Percentiles rank a stretch among this genome's conserved stretches.
Evolutionary conservation across 2,329 filamentous ascomycete genomes (phyloP).

Genomic region (Diaporthe batatas): DNA sequence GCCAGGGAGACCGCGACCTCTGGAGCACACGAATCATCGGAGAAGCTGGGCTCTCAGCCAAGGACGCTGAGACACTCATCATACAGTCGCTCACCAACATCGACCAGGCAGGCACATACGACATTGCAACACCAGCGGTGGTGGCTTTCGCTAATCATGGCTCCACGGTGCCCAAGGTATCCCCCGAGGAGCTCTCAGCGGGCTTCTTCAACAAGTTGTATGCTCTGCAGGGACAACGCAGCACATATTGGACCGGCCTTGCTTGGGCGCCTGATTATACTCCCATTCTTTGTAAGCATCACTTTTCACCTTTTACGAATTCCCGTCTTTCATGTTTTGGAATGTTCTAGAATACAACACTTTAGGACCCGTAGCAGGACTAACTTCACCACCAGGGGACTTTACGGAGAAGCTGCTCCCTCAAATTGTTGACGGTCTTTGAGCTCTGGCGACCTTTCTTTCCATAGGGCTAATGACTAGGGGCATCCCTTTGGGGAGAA

Average conservation of each 20-base stretch:
- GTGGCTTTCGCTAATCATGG: constrained; percentile 32
- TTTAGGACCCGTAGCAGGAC: too few species aligned
- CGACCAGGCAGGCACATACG: constrained; percentile 27
- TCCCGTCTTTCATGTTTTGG: too few species aligned
- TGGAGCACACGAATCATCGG: constrained; percentile 22
- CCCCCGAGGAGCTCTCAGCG: constrained; percentile 9
- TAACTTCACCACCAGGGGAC: too few species aligned
- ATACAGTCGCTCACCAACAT: constrained; percentile 9
- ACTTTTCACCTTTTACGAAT: too few species aligned
- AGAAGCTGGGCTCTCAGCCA: background rate
- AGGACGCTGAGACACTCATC: constrained; percentile 11
- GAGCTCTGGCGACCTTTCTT: background rate
- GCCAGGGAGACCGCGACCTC: constrained; percentile 10
- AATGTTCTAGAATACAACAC: too few species aligned
- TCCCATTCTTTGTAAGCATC: constrained; percentile 30
- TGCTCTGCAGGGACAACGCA: constrained; percentile 27
- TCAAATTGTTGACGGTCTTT: constrained; percentile 11
- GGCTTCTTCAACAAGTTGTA: constrained; percentile 31
- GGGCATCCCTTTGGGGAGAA: background rate
- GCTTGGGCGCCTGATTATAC: constrained; percentile 31
- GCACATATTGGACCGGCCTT: constrained; percentile 29
- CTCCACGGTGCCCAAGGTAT: constrained; percentile 24
- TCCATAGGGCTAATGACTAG: too few species aligned
- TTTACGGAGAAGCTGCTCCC: constrained; percentile 30
- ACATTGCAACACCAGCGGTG: background rate